Evolutionary conservation across 75 land plant genomes (phyloP), one percentile per base, ranked within the genome.

Genomic region (Selaginella moellendorffii): DNA sequence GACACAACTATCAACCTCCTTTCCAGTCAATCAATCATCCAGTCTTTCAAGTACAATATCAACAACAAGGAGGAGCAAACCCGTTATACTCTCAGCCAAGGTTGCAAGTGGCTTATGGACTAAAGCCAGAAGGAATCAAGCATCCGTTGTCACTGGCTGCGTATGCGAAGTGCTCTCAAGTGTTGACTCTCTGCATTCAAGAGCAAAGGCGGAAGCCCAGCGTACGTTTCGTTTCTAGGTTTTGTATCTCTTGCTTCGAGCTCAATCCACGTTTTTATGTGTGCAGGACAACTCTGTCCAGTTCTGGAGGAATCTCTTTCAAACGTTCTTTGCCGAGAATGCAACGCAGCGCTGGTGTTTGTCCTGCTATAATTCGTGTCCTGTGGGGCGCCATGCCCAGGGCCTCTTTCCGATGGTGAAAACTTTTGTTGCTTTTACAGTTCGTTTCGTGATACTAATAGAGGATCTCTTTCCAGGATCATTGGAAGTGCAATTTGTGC

Each of bases 401-500:
- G 76, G 69, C 29, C 70, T 72, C 25, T 76, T 76, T 63, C 78
- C 78, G 10, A 76, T 76, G 78, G 78, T 76, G 22, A 20, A 28
- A 42, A 52, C 17, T 36, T 54, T 66, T 31, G 10, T 36, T 36
- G 46, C 46, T 36, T 36, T 36, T 36, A 5, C 46, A 36, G n/a
- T n/a, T n/a, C n/a, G n/a, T n/a, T n/a, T n/a, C n/a, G n/a, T 36
- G 10, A 5, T 36, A 5, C 46, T 36, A 36, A 36, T n/a, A 36
- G 46, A 5, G 10, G 10, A 36, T 36, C 46, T 36, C 14, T 14
- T 19, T 65, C n/a, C 75, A 75, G 77, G 77, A 75, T 42, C 66
- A 74, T 62, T 75, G 77, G 77, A 71, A 71, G 54, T 75, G 77
- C 69, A 72, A 75, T 52, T 30, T 75, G 9, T 75, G 77, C 65